Evolutionary conservation across 2,329 filamentous ascomycete genomes (phyloP).

Genomic region (Aureobasidium uvarum): DNA sequence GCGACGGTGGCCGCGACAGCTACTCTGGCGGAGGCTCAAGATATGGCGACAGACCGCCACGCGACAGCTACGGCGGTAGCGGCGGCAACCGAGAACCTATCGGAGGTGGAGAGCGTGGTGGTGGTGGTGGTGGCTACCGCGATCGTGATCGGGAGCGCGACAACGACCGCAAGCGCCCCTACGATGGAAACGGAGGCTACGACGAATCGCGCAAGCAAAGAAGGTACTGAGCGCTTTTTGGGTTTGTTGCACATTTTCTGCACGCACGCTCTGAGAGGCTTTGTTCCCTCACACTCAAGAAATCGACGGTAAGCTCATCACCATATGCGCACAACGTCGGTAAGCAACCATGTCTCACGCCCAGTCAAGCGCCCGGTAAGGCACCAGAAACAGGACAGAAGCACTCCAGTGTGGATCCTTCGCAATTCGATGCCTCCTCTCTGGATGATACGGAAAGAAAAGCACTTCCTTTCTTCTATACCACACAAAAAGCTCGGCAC

Average conservation of each 20-base stretch:
- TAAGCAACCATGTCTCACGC: conserved; percentile 26
- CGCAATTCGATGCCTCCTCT: conserved; percentile 9
- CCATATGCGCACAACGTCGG: conserved; percentile 18
- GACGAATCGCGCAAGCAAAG: conserved; percentile 68
- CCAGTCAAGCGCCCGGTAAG: conserved; percentile 24
- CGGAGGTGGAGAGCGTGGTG: conserved; percentile 41
- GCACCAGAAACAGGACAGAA: conserved; percentile 10
- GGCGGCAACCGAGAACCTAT: conserved; percentile 43
- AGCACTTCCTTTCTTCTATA: background rate
- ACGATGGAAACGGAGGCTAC: conserved; percentile 68
- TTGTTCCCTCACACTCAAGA: background rate
- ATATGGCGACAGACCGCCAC: conserved; percentile 61
- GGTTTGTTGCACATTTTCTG: conserved; percentile 16
- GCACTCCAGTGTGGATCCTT: conserved; percentile 4
- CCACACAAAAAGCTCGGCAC: conserved; percentile 9
- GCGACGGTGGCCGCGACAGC: conserved; percentile 33
- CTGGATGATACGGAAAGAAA: conserved; percentile 1
- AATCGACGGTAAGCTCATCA: conserved; percentile 25
- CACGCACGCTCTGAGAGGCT: background rate
- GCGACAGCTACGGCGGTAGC: conserved; percentile 57
- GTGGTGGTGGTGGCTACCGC: conserved; percentile 48
- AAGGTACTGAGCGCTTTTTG: conserved; percentile 52
- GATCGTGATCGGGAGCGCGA: conserved; percentile 50
- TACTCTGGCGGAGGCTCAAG: conserved; percentile 28
- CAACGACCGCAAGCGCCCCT: conserved; percentile 57